These are phyloP conservation scores for Arachnomyces sp. DNA, from an alignment of 2,329 filamentous ascomycete species.

Conservation along the genomic window DNA sequence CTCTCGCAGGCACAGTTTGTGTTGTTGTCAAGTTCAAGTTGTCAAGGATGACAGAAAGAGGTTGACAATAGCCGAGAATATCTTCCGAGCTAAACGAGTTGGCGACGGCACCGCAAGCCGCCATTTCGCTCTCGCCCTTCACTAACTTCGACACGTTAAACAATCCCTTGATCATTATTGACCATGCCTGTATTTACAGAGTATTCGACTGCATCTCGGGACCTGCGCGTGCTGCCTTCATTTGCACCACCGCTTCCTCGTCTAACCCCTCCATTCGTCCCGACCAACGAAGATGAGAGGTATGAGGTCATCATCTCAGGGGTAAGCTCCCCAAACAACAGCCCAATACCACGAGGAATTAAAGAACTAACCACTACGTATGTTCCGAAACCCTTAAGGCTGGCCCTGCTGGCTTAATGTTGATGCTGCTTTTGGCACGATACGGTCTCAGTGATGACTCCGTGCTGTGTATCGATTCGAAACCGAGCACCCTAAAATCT, in stretches of 20 bases:
- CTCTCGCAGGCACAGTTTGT: too few relatives aligned
- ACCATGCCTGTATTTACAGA: constrained; percentile 9
- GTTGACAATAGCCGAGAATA: too few relatives aligned
- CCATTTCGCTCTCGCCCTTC: too few relatives aligned
- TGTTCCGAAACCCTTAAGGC: constrained; percentile 16
- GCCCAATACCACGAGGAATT: too few relatives aligned
- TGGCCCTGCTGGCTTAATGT: constrained; percentile 37
- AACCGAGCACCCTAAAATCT: constrained; percentile 29
- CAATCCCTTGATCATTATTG: background rate
- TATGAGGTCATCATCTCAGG: constrained; percentile 38
- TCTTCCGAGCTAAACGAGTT: too few relatives aligned
- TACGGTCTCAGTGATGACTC: constrained; percentile 35
- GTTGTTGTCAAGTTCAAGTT: too few relatives aligned
- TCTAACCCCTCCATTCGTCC: constrained; percentile 18
- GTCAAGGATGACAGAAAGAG: too few relatives aligned
- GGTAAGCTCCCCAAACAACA: constrained; percentile 18
- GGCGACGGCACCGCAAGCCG: too few relatives aligned
- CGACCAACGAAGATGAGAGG: constrained; percentile 17
- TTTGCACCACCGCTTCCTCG: constrained; percentile 33
- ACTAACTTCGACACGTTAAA: too few relatives aligned
- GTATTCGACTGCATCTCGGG: constrained; percentile 6
- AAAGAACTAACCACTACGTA: background rate
- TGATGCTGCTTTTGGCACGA: constrained; percentile 34
- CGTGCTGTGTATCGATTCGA: constrained; percentile 36
- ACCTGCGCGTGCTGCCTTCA: constrained; percentile 37